These are phyloP conservation scores for Blastobotrys raffinosifermentans DNA, from an alignment of 1,139 yeast genomes.

Conservation along the genomic window DNA sequence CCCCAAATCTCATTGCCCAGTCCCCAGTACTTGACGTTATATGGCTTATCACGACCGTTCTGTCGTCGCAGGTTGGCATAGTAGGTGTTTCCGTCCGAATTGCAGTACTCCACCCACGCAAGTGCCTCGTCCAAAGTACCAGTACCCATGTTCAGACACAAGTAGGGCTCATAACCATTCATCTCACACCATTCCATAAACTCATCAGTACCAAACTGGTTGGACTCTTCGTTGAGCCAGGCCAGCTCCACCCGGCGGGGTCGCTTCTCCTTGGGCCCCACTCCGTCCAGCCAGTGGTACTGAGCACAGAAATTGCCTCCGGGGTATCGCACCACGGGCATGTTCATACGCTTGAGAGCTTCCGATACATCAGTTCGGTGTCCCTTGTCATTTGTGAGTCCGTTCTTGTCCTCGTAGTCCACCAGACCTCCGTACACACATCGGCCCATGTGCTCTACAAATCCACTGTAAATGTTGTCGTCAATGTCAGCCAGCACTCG, in stretches of 20 bases:
- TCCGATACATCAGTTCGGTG: constrained; percentile 30
- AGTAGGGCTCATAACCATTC: constrained; percentile 31
- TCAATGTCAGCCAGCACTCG: constrained; percentile 25
- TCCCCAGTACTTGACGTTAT: constrained; percentile 36
- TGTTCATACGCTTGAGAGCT: constrained; percentile 30
- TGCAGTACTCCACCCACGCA: constrained; percentile 36
- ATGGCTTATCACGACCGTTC: constrained; percentile 34
- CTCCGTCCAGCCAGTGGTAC: constrained; percentile 35
- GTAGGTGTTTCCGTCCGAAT: constrained; percentile 31
- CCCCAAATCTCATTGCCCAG: constrained; percentile 38
- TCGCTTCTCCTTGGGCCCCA: constrained; percentile 31
- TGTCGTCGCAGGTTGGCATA: constrained; percentile 30
- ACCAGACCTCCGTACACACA: constrained; percentile 36
- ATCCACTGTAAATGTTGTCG: constrained; percentile 32
- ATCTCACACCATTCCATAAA: constrained; percentile 33
- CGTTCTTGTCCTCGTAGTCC: constrained; percentile 26
- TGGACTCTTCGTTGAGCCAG: constrained; percentile 33
- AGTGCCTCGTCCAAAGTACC: constrained; percentile 36
- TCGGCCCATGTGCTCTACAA: constrained; percentile 35
- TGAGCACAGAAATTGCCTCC: constrained; percentile 36
- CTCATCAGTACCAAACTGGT: constrained; percentile 34
- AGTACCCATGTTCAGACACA: constrained; percentile 36
- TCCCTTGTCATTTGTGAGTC: constrained; percentile 27
- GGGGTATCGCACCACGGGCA: constrained; percentile 36
- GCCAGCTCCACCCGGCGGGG: constrained; percentile 35